Base-by-base conservation (phyloP, 2,329 filamentous ascomycete genomes). In the Fusarium verrucosum region DNA sequence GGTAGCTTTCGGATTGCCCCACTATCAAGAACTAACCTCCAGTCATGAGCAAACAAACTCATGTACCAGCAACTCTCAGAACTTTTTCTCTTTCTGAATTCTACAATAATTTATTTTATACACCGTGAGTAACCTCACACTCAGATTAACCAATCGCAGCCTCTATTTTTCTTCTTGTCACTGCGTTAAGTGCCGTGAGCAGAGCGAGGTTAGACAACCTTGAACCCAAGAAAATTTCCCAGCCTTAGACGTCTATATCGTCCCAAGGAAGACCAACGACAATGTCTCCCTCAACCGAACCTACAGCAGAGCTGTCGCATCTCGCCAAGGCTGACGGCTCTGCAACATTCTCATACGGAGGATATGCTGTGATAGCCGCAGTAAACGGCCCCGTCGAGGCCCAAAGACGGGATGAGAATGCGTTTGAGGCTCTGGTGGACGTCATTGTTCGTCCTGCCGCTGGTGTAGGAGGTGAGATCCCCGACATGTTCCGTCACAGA, bases 301-400 rank as follows among this genome's bases (percentile, higher is more conserved):
- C 86, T 32, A 78, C 81, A 51, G 85, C 82, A 30, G 76, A 81
- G 20, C 75, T 89, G 11, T 85, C 85, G 26, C 82, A 83, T 65
- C 83, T 96, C 4, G 83, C 87, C 58, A 89, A 89, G 62, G 85
- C 91, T 23, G 92, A 96, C 75, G 92, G 92, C 62, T 96, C 92
- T 43, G 91, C 91, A 11, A 89, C 87, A 10, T 93, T 92, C 75
- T 87, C 90, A 3, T 84, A 89, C 70, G 83, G 87, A 55, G 91
- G 92, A 44, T 96, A 93, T 77, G 89, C 89, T 40, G 85, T 98
- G 65, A 86, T 96, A 50, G 91, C 90, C 53, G 89, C 92, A 14
- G 92, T 96, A 68, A 98, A 97, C 78, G 95, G 94, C 1, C 95
- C 95, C 16, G 87, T 98, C 68, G 95, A 99, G 80, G 92, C 94